Percentiles rank a stretch among this genome's conserved stretches.
Evolutionary conservation across 495 filamentous ascomycete genomes (phyloP).

Genomic region (Trichoderma erinaceum): DNA sequence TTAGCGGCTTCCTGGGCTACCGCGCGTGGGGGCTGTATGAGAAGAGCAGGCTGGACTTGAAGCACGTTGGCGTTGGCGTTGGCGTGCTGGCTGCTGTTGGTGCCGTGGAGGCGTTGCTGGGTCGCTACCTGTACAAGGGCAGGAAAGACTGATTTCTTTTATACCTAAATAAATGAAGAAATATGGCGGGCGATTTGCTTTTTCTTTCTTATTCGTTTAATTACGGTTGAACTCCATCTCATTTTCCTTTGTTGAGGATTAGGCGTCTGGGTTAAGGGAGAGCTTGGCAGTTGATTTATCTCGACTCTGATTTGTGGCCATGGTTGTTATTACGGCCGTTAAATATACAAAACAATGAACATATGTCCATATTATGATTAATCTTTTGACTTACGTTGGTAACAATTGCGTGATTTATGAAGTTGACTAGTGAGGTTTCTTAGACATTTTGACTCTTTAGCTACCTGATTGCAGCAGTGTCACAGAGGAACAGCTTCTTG

Average conservation of each 20-base stretch:
- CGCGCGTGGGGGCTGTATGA: constrained; percentile 48
- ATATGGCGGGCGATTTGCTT: not conserved
- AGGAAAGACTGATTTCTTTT: constrained; percentile 2
- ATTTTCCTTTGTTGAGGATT: not conserved
- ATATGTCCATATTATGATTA: not conserved
- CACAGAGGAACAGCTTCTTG: too few relatives aligned
- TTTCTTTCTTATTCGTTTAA: not conserved
- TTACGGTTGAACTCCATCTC: too few relatives aligned
- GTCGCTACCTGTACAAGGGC: constrained; percentile 25
- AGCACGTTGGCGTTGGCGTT: constrained; percentile 60
- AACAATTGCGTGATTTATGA: too few relatives aligned
- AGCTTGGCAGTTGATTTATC: not conserved
- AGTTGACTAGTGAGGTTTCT: too few relatives aligned
- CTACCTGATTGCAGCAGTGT: too few relatives aligned
- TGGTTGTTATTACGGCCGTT: not conserved
- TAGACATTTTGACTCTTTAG: too few relatives aligned
- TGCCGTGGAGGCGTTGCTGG: constrained; percentile 37
- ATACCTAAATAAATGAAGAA: not conserved
- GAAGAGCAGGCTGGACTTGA: constrained; percentile 63
- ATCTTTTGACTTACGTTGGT: not conserved
- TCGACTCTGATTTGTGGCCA: not conserved
- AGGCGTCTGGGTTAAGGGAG: constrained; percentile 6
- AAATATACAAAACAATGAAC: not conserved
- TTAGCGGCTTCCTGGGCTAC: constrained; percentile 42
- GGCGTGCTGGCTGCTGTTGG: constrained; percentile 37